Conservation (phyloP, 192 early-diverging fungal species). For the Podila clonocystis region DNA sequence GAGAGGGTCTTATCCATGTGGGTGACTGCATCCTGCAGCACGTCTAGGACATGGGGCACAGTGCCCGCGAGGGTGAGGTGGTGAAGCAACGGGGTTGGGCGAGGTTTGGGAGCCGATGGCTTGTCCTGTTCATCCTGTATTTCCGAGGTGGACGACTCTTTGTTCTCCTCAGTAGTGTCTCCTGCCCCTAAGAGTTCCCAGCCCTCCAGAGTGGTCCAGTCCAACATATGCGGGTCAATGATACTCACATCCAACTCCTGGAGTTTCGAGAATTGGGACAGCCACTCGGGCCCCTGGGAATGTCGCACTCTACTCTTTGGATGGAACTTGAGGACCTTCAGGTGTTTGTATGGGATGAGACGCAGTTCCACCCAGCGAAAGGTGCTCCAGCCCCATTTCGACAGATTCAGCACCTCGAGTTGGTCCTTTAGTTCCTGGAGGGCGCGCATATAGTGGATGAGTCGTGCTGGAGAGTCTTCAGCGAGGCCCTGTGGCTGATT, state of each 20-base stretch:
- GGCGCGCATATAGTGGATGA: conserved; percentile 13
- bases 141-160: neutral
- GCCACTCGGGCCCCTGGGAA: conserved; percentile 1
- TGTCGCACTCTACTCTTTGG: conserved; percentile 11
- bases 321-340: conserved; percentile 18
- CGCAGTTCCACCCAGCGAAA: conserved; percentile 9
- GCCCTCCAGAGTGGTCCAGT: neutral
- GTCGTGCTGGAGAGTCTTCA: conserved; percentile 9
- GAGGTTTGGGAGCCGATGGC: neutral
- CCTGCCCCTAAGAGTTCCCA: neutral
- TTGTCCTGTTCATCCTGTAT: neutral
- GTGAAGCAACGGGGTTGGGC: neutral
- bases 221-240: conserved; percentile 12
- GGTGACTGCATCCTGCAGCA: conserved; percentile 13
- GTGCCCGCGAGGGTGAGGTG: conserved; percentile 18
- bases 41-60: conserved; percentile 20
- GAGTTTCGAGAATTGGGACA: conserved; percentile 2
- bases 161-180: neutral
- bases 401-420: conserved; percentile 24
- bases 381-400: conserved; percentile 24
- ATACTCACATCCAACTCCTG: conserved; percentile 10
- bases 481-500: conserved; percentile 8
- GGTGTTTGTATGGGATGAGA: conserved; percentile 8
- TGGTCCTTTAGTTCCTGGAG: conserved; percentile 16
- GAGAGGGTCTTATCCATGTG: conserved; percentile 8